Conservation (phyloP, 2,329 filamentous ascomycete genomes). For the Fusarium coffeatum region DNA sequence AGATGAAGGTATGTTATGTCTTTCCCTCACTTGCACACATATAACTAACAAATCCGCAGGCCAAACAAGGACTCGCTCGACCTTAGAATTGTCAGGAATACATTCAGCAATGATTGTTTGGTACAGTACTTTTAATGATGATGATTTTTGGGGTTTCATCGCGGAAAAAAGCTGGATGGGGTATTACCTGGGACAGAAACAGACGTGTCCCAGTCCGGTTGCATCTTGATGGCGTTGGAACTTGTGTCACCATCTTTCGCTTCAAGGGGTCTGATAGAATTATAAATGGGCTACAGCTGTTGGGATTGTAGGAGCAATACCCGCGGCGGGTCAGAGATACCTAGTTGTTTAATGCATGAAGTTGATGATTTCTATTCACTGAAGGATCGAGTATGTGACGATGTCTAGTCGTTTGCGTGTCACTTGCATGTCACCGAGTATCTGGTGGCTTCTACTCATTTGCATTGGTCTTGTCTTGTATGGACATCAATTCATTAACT, state of each 20-base stretch:
- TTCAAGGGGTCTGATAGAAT: conserved; percentile 43
- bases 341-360: conserved; percentile 47
- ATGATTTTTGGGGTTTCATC: conserved; percentile 39
- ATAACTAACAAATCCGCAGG: conserved; percentile 49
- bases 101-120: conserved; percentile 19
- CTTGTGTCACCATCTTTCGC: conserved; percentile 42
- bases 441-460: too few relatives aligned
- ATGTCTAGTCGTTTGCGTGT: too few relatives aligned
- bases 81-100: conserved; percentile 46
- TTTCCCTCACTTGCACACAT: rapidly evolving
- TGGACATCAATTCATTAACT: conserved; percentile 22
- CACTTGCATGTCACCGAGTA: too few relatives aligned
- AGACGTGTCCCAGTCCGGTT: conserved; percentile 39
- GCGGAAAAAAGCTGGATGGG: conserved; percentile 38
- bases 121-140: conserved; percentile 39
- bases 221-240: conserved; percentile 49
- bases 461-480: not conserved
- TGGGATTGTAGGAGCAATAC: conserved; percentile 42
- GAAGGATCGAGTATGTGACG: too few relatives aligned
- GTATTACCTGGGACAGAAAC: conserved; percentile 35
- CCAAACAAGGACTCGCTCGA: conserved; percentile 63
- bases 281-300: conserved; percentile 32
- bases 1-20: conserved; percentile 81
- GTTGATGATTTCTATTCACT: conserved; percentile 32
- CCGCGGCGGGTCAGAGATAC: conserved; percentile 43